These are phyloP conservation scores for Elsinoe perseae DNA, from an alignment of 2,329 filamentous ascomycete species.

Conservation along the genomic window DNA sequence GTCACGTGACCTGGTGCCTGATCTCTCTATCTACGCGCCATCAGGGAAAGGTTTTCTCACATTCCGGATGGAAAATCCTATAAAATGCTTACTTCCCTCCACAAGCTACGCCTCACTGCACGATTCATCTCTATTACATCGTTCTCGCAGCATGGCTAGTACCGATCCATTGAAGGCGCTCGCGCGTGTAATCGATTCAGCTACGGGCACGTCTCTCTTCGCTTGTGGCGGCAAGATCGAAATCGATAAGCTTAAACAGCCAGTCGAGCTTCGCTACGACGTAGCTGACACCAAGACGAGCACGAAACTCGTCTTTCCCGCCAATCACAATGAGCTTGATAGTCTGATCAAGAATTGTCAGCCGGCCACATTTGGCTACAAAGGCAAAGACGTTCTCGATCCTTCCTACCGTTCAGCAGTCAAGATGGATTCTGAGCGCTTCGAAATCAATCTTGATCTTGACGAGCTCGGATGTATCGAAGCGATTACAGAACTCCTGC, in stretches of 20 bases:
- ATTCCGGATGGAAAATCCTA: too few species aligned
- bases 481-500: neutral
- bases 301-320: slow-evolving; percentile 11
- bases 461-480: neutral
- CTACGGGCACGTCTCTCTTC: neutral
- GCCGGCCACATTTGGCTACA: slow-evolving; percentile 45
- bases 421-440: slow-evolving; percentile 43
- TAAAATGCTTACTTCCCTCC: too few species aligned
- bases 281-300: neutral
- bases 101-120: neutral
- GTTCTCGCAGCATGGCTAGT: neutral
- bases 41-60: too few species aligned
- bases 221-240: slow-evolving; percentile 10
- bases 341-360: slow-evolving; percentile 22
- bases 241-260: neutral
- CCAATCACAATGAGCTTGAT: neutral
- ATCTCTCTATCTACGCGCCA: neutral
- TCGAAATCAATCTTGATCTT: slow-evolving; percentile 30
- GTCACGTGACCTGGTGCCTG: neutral
- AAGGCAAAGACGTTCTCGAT: slow-evolving; percentile 43
- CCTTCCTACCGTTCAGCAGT: slow-evolving; percentile 46
- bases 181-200: neutral
- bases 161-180: neutral
- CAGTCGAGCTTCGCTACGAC: neutral
- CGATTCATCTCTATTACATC: neutral